Percentiles rank a stretch among this genome's conserved stretches.
Evolutionary conservation across 73 alveolate species (phyloP).

Genomic region (Symbiodinium pilosum): DNA sequence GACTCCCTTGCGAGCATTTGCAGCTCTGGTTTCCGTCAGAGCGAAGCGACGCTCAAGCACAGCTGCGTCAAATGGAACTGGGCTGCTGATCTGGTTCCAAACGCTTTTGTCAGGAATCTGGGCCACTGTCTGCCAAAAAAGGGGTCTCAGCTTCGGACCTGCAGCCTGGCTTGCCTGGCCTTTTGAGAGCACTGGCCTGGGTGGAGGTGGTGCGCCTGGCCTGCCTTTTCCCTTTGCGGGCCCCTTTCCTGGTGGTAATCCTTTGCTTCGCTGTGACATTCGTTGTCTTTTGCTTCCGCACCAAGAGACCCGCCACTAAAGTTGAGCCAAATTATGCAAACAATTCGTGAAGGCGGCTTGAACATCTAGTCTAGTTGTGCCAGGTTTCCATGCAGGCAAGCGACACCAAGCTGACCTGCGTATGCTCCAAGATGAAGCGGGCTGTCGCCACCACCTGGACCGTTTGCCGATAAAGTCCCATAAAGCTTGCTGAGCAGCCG

Average conservation of each 20-base stretch:
- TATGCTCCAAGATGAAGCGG: constrained; percentile 70
- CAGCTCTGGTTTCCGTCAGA: constrained; percentile 6
- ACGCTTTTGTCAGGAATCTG: constrained; percentile 61
- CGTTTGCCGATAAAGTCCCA: neutral
- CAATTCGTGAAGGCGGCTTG: too few relatives aligned
- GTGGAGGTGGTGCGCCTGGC: constrained; percentile 3
- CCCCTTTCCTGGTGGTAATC: neutral
- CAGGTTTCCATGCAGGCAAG: too few relatives aligned
- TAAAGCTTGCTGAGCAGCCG: neutral
- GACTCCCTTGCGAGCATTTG: neutral
- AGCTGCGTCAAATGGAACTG: constrained; percentile 42
- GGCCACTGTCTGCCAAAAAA: constrained; percentile 79
- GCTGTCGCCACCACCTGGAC: constrained; percentile 31
- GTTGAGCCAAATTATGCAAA: too few relatives aligned
- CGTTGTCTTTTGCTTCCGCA: too few relatives aligned
- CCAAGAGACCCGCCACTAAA: too few relatives aligned
- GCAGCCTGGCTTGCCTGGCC: neutral
- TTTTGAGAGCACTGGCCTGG: neutral
- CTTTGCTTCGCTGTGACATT: neutral
- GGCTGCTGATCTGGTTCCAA: constrained; percentile 29
- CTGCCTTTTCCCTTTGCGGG: neutral
- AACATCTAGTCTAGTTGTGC: too few relatives aligned
- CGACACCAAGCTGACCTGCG: constrained; percentile 50
- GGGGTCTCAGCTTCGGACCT: constrained; percentile 41
- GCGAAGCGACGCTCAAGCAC: constrained; percentile 85